phyloP scores from a whole-genome alignment of 805 yeast species.

The Nakazawaea holstii region DNA sequence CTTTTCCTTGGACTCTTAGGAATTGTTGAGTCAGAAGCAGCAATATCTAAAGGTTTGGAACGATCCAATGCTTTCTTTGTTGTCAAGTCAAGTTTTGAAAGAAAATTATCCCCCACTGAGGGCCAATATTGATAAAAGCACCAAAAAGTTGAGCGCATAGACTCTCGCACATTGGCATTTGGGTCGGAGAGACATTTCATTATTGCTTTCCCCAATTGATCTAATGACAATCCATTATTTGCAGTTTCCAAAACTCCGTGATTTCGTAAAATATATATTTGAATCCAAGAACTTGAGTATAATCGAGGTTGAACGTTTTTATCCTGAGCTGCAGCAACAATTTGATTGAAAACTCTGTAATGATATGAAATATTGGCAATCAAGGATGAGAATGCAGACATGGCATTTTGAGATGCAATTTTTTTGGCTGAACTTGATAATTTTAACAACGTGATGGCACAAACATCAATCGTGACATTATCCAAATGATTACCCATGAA shows the following conservation, averaged over 20 bases:
- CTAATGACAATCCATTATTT: conserved; percentile 25
- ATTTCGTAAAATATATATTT: conserved; percentile 52
- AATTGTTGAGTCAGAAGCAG: conserved; percentile 13
- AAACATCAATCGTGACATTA: conserved; percentile 39
- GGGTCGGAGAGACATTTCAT: conserved; percentile 70
- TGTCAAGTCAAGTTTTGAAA: conserved; percentile 34
- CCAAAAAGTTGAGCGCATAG: conserved; percentile 76
- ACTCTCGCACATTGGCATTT: conserved; percentile 71
- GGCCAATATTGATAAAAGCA: conserved; percentile 52
- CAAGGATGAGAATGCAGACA: conserved; percentile 50
- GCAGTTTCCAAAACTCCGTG: conserved; percentile 27
- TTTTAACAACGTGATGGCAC: conserved; percentile 43
- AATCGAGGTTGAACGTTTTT: conserved; percentile 68
- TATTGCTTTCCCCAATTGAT: conserved; percentile 44
- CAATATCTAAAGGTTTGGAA: conserved; percentile 39
- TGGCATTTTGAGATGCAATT: conserved; percentile 55
- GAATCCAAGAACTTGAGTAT: conserved; percentile 66
- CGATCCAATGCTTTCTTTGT: conserved; percentile 58
- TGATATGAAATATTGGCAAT: conserved; percentile 51
- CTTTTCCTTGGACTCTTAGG: conserved; percentile 19
- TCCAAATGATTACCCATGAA: conserved; percentile 36
- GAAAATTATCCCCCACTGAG: conserved; percentile 34
- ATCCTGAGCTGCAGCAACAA: conserved; percentile 52
- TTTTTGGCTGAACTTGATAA: conserved; percentile 57
- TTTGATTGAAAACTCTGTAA: conserved; percentile 42